Conservation (phyloP, 2,329 filamentous ascomycete species). For the Thermothelomyces thermophilus region DNA sequence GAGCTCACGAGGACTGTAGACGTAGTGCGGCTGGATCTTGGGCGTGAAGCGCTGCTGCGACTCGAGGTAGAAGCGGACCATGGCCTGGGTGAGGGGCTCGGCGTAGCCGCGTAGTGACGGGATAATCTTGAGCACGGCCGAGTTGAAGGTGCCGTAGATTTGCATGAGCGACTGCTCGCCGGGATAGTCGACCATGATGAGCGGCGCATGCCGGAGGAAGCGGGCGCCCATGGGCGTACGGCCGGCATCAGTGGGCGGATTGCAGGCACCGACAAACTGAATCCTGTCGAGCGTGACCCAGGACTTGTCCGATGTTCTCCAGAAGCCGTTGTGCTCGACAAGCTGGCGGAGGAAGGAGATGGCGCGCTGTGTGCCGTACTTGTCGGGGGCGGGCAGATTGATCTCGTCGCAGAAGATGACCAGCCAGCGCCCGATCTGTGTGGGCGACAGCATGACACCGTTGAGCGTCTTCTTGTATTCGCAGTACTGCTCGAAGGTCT, state of each 20-base stretch:
- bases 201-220: constrained; percentile 93
- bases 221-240: constrained; percentile 89
- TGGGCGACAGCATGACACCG: constrained; percentile 90
- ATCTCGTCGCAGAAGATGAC: constrained; percentile 99
- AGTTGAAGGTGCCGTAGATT: constrained; percentile 98
- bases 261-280: constrained; percentile 97
- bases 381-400: constrained; percentile 94
- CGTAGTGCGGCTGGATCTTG: constrained; percentile 96
- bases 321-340: constrained; percentile 98
- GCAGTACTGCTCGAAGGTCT: constrained; percentile 99
- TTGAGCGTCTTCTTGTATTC: constrained; percentile 99
- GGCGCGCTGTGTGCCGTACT: constrained; percentile 93
- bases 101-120: constrained; percentile 92
- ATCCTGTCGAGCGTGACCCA: constrained; percentile 98
- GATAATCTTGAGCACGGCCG: constrained; percentile 91
- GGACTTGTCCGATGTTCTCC: constrained; percentile 92
- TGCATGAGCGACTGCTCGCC: constrained; percentile 90
- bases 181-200: constrained; percentile 99
- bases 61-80: constrained; percentile 94
- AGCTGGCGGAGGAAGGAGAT: constrained; percentile 97
- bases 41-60: constrained; percentile 93
- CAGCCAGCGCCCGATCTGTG: constrained; percentile 94
- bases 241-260: constrained; percentile 93
- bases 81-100: constrained; percentile 88
- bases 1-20: constrained; percentile 97